Conservation (phyloP, 139 green algal genomes). For the Bryopsis sp. region DNA sequence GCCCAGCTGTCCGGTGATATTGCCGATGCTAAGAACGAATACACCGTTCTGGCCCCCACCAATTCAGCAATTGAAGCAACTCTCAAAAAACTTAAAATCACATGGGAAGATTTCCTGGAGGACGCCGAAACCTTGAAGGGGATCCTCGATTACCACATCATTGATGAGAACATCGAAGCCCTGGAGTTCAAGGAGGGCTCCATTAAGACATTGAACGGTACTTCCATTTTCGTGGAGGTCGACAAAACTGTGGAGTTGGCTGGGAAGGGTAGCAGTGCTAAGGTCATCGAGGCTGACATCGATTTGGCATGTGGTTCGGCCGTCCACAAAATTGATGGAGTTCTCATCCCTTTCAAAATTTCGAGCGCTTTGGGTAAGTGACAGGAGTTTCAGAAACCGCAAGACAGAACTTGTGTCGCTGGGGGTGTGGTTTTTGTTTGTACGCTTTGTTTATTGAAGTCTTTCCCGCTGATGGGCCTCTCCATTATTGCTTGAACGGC, state of each 20-base stretch:
- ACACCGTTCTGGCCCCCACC: constrained; percentile 5
- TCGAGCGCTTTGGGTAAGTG: not conserved
- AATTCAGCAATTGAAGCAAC: not conserved
- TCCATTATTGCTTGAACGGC: no score
- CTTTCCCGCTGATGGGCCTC: no score
- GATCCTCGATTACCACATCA: not conserved
- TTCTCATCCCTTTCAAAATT: constrained; percentile 1
- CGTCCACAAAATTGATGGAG: constrained; percentile 15
- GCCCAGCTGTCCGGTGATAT: not conserved
- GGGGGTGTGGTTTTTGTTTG: no score
- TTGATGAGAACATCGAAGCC: not conserved
- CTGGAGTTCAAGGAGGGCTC: not conserved
- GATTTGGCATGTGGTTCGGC: not conserved
- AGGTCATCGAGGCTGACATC: constrained; percentile 1
- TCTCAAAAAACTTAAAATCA: not conserved
- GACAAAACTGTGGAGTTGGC: not conserved
- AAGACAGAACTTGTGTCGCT: no score
- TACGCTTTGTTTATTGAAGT: no score
- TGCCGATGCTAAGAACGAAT: not conserved
- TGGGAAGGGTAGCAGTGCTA: not conserved
- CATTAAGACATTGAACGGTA: constrained; percentile 1
- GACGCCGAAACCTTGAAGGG: not conserved
- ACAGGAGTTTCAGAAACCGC: no score
- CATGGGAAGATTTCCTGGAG: not conserved
- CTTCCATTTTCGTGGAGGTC: not conserved